These are phyloP conservation scores for Ogataea parapolymorpha DNA, from an alignment of 805 yeast species.

Conservation along the genomic window DNA sequence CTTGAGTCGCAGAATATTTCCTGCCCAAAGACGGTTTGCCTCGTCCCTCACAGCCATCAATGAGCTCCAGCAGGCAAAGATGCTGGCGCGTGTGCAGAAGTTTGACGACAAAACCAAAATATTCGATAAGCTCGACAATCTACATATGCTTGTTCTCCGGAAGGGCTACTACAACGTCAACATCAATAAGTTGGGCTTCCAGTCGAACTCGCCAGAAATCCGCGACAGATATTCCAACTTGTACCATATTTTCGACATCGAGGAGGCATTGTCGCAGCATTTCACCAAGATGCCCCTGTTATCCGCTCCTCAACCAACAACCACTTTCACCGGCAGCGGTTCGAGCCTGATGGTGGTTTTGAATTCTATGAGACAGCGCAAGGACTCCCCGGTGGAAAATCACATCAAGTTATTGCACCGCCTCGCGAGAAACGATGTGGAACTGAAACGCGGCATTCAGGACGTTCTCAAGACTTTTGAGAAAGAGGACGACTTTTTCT, in stretches of 20 bases:
- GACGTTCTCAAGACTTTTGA: constrained; percentile 29
- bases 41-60: constrained; percentile 27
- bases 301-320: constrained; percentile 16
- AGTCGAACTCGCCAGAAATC: constrained; percentile 27
- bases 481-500: constrained; percentile 33
- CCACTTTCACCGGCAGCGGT: constrained; percentile 10
- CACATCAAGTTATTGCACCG: constrained; percentile 26
- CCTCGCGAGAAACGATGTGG: constrained; percentile 33
- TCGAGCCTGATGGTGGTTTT: constrained; percentile 19
- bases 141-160: constrained; percentile 31
- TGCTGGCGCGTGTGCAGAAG: constrained; percentile 29
- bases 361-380: constrained; percentile 9
- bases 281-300: constrained; percentile 22
- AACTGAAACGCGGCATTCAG: constrained; percentile 27
- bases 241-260: constrained; percentile 28
- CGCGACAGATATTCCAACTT: constrained; percentile 24
- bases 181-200: constrained; percentile 30
- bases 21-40: constrained; percentile 22
- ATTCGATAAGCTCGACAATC: constrained; percentile 30
- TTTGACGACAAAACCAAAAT: constrained; percentile 27
- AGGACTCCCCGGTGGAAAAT: constrained; percentile 27
- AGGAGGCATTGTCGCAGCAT: constrained; percentile 24
- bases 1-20: not conserved
- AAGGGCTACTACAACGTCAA: constrained; percentile 32
- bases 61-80: constrained; percentile 28